Base-by-base conservation (phyloP, 805 yeast species). In the Candida stauntonica region DNA sequence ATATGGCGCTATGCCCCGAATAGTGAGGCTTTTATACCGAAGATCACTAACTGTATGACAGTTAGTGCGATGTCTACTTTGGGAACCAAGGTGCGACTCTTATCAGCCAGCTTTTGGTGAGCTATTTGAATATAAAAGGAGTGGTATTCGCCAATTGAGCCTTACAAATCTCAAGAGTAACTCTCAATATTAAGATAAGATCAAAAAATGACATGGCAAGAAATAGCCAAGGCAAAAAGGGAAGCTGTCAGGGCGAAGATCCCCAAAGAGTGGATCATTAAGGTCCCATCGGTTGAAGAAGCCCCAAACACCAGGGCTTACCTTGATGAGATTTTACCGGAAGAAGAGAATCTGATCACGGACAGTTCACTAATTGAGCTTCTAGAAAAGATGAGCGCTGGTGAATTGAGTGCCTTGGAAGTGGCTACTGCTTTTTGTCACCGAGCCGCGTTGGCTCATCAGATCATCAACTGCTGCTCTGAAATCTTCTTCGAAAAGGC, bases 381-480 rank as follows among this genome's bases (percentile, higher is more conserved):
- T 35, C 36, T 18, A 21, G 27, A 31, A 17, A 31, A 31, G 33
- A 18, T 34, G 26, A 19, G 18, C 18, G 14, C 26, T 17, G 36
- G 36, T 27, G 44, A 52, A 32, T 64, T 63, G 62, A 49, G 63
- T 5, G 52, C 80, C 1, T 51, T 59, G 0, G 65, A 70, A 33
- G 77, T 77, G 18, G 14, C 83, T 5, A 61, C 12, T 15, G 43
- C 83, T 1, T 78, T 70, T 54, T 68, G 76, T 46, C 77, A 78
- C 49, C 57, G 84, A 32, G 75, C 83, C 2, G 67, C 77, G 4
- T 51, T 75, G 11, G 78, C 78, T 1, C 81, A 76, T 43, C 82
- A 77, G 47, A 57, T 78, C 42, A 55, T 59, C 41, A 67, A 60
- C 42, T 57, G 58, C 37, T 38, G 53, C 6, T 43, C 57, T 3